Base-by-base conservation (phyloP, 2,329 filamentous ascomycete species). In the Paramyrothecium sp. region DNA sequence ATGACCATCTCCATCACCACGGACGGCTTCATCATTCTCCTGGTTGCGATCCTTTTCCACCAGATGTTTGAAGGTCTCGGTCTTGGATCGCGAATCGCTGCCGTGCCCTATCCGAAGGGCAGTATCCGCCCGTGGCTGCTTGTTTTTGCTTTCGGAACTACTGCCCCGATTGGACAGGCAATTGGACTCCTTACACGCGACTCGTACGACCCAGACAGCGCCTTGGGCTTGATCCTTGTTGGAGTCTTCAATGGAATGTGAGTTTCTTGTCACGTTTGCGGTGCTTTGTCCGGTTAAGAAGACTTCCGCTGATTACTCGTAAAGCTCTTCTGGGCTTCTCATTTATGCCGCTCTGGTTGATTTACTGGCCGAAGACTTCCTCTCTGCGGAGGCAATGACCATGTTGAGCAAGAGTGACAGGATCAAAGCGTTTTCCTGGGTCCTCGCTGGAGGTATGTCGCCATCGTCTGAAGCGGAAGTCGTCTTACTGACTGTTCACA, bases 1-100 rank as follows among this genome's bases (percentile, higher is more conserved):
- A 89, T 90, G 80, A 89, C 89, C 0, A 74, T 91, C 23, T 88
- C 85, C 23, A 88, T 91, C 61, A 87, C 87, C 20, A 83, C 84
- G 2, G 85, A 89, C 1, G 83, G 86, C 3, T 90, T 90, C 69
- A 71, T 87, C 56, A 78, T 90, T 23, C 79, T 91, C 3, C 78
- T 90, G 8, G 75, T 89, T 51, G 88, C 88, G 59, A 90, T 91
- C 57, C 74, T 87, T 33, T 90, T 91, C 76, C 88, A 90, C 67
- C 88, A 89, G 65, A 87, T 85, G 62, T 89, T 89, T 58, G 85
- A 81, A 65, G 88, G 88, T 58, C 83, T 91, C 3, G 88, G 87
- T 47, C 80, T 91, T 0, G 89, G 89, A 20, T 86, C 86, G 1
- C 86, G 89, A 58, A 91, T 91, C 63, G 87, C 88, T 20, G 84